Conservation (phyloP, 768 basidiomycete genomes). For the Naganishia randhawae region DNA sequence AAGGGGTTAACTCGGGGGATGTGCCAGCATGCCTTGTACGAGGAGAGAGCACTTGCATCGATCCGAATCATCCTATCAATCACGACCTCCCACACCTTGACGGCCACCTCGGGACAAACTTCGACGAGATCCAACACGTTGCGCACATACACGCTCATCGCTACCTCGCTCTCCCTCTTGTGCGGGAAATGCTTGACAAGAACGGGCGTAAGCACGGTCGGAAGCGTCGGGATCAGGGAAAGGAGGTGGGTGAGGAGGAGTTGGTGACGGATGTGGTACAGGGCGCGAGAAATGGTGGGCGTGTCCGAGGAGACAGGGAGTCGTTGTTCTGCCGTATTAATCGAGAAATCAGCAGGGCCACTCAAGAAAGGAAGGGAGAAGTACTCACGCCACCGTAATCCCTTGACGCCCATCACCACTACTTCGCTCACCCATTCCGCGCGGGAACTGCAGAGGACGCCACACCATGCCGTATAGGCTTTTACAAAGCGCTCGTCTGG, state of each 20-base stretch:
- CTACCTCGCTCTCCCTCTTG: slow-evolving; percentile 74
- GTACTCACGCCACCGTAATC: slow-evolving; percentile 50
- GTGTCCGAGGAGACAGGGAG: slow-evolving; percentile 38
- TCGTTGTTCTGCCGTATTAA: slow-evolving; percentile 31
- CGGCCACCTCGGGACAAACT: slow-evolving; percentile 80
- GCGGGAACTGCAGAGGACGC: slow-evolving; percentile 82
- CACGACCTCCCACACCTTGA: slow-evolving; percentile 77
- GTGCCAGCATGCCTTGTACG: not conserved
- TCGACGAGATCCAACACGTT: slow-evolving; percentile 76
- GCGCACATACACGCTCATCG: slow-evolving; percentile 83
- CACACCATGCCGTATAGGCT: slow-evolving; percentile 81
- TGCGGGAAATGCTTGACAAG: slow-evolving; percentile 84
- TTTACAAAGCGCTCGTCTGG: slow-evolving; percentile 73
- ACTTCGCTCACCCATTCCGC: slow-evolving; percentile 87
- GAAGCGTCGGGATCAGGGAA: slow-evolving; percentile 83
- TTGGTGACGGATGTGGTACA: slow-evolving; percentile 82
- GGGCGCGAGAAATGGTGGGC: slow-evolving; percentile 68
- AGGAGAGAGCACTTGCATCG: slow-evolving; percentile 62
- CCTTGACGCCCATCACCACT: slow-evolving; percentile 73
- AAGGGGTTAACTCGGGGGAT: not conserved
- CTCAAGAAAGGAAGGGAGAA: not conserved
- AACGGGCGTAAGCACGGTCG: slow-evolving; percentile 78
- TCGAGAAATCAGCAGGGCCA: slow-evolving; percentile 18
- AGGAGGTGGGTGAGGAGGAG: slow-evolving; percentile 80
- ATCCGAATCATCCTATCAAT: slow-evolving; percentile 93